Base-by-base conservation (phyloP, 805 yeast species). In the Blastobotrys parvus region DNA sequence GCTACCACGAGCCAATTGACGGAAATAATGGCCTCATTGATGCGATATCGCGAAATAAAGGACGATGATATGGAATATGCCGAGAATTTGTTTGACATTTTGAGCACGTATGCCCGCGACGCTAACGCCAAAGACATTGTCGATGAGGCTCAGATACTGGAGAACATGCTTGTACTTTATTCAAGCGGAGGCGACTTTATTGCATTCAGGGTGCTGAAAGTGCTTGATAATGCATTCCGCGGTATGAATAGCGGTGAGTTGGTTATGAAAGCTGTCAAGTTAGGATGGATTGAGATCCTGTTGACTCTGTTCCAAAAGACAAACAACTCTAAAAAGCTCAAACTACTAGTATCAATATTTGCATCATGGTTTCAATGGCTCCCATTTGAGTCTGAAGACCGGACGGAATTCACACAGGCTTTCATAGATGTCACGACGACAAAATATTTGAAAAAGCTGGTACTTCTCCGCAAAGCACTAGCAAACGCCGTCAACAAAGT, bases 101-200 rank as follows among this genome's bases (percentile, higher is more conserved):
- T 46, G 25, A 30, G 38, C 21, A 23, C 25, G 4, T 37, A 42
- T 15, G 44, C 33, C 10, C 16, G 38, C 4, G 35, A 35, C 15
- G 38, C 16, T 10, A 10, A 20, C 7, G 22, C 29, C n/a, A 39
- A 42, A 31, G 35, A 43, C 30, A 19, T 11, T 13, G 46, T 52
- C 39, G 29, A 45, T 8, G 40, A 47, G 3, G 21, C n/a, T 4
- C 56, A 53, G 34, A 56, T 54, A 4, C 38, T 50, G 5, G 55
- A 53, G 36, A 44, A 52, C 7, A 22, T 52, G 47, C 19, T 48
- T 2, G 29, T 49, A 8, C 35, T 52, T n/a, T 15, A 42, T n/a
- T 17, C 17, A 7, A 38, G 20, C 6, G 44, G 39, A 17, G n/a
- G 44, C n/a, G 35, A 35, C 10, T 49, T 10, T 44, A 35, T 38